Evolutionary conservation across 352 stramenopile species (phyloP), one percentile per base, ranked within the genome.

Genomic region (Phytophthora sansomeana): DNA sequence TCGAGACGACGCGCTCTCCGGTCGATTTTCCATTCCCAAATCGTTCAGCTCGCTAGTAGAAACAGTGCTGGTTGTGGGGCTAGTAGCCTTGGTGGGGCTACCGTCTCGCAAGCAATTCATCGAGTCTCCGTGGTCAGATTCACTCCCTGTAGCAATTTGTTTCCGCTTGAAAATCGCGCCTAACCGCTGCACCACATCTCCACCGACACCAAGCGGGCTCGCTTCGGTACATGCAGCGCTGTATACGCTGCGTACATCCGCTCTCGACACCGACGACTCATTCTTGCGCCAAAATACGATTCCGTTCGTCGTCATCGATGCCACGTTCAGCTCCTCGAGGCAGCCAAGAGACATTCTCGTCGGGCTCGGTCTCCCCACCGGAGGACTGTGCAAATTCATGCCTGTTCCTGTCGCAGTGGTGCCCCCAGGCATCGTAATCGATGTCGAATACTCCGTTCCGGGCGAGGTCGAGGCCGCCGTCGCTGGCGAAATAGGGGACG

Each of bases 251-350:
- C 50, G 60, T 1, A 79, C 65, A 14, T 90, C 74, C 8, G 58
- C 55, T 8, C 69, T 58, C 14, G 69, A 71, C 10, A 85, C 48
- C 0, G 72, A 79, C 1, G 77, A 80, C 17, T 86, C 70, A 10
- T 78, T 72, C 33, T 89, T 88, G 13, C 73, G 59, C 79, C 80
- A 92, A 58, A 92, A 92, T 4, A 89, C 72, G 28, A 92, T 75
- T 1, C 79, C 80, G 54, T 83, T 80, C 9, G 77, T 85, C 35
- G 80, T 90, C 56, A 87, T 80, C 5, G 80, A 80, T 7, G 81
- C 82, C n/a, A 86, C 70, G 36, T 90, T 89, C 10, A 89, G 63
- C 24, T 90, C 79, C 5, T 81, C 69, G 3, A 90, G 64, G 26
- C 75, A 83, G 29, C 80, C 74, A 16, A 92, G 65, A 5, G 70